Evolutionary conservation across 2,329 filamentous ascomycete genomes (phyloP), one percentile per base, ranked within the genome.

Genomic region (Chaetomiaceae sp.): DNA sequence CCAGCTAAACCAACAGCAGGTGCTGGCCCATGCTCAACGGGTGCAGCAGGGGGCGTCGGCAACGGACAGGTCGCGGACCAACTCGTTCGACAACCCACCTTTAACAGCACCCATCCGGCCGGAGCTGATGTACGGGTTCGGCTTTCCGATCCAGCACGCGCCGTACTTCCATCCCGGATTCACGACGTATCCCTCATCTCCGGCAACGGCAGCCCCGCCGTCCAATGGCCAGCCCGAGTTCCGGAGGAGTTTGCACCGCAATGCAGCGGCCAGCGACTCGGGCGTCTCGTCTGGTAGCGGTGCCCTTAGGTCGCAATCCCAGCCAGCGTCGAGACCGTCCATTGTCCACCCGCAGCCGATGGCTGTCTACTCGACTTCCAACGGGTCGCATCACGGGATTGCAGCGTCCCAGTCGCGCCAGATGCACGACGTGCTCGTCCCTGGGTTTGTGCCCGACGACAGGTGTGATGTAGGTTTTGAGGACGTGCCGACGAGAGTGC

Each of bases 301-400:
- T 54, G 68, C 77, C n/a, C 61, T 81, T 50, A 72, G 80, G 52
- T 84, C 80, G 20, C 80, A 84, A 59, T 83, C 80, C n/a, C 80
- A 83, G 59, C 80, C 80, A 19, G 79, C 79, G 3, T 74, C 76
- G 27, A 69, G 77, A 26, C 60, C n/a, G n/a, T n/a, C 58, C 3
- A 61, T 67, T 54, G 50, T 53, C 56, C 63, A 38, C 51, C 63
- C 56, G 26, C 68, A 56, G 49, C 58, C 46, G 49, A 46, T 47
- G 52, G 64, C 57, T 44, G 58, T 49, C 27, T 61, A 64, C 47
- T 60, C 55, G 9, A 55, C 59, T 47, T 45, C 58, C 46, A 57
- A 56, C 43, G 65, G 68, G 54, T 53, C 67, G 33, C 56, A 68
- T 18, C 65, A 65, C 38, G 68, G 66, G 11, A 55, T 66, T 2